Base-by-base conservation (phyloP, 2,329 filamentous ascomycete species). In the Metarhizium sp. region DNA sequence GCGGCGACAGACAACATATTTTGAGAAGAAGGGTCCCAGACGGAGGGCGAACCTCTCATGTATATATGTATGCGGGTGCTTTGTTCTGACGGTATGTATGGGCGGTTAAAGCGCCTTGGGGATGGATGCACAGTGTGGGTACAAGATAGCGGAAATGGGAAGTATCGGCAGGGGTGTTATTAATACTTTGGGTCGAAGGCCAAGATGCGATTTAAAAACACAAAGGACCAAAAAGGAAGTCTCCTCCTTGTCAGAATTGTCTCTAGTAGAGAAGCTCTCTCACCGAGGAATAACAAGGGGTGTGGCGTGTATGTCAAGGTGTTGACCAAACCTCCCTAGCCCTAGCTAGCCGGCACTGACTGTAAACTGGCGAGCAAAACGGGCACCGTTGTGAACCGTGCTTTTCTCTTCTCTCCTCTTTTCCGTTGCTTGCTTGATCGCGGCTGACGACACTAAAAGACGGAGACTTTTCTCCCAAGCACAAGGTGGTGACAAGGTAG, bases 1-100 rank as follows among this genome's bases (percentile, higher is more conserved):
- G 58, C 51, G 43, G 59, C 53, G 50, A 63, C 58, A 51, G 61
- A 63, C 58, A 63, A 59, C 61, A 63, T 63, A 29, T 43, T 59
- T n/a, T 36, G 40, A 29, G 32, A 20, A 18, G 49, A 8, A 25
- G 29, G 5, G 32, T n/a, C 16, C 14, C 43, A 48, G 51, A 50
- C 46, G 45, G 57, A 42, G 50, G 50, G 46, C 50, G 53, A 55
- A 50, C 46, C 45, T 52, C 54, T 55, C 58, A 60, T 62, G 59
- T 58, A 60, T 61, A 57, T 59, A 58, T 46, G 14, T 30, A 48
- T 51, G 52, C n/a, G 38, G 51, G 47, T 30, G 54, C 29, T 38
- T 14, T 45, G 20, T 38, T 55, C 51, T 34, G 42, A 48, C 29
- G 42, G 48, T 30, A 40, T 51, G 53, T 50, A 50, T 55, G 16